Evolutionary conservation across 768 basidiomycete species (phyloP).

Genomic region (Boletellus ananiceps): DNA sequence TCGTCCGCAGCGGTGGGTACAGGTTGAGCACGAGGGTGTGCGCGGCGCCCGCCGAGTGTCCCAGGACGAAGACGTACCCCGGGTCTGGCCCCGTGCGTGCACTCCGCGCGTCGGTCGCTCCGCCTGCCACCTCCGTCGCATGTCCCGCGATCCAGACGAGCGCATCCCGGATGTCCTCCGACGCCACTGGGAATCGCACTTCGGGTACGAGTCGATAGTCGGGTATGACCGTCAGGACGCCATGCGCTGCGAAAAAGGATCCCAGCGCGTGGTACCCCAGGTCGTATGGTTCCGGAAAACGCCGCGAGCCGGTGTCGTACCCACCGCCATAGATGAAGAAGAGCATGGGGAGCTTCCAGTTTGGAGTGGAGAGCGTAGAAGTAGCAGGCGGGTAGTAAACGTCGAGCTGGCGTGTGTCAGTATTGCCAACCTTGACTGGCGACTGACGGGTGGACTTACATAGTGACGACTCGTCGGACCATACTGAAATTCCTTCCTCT

Average conservation of each 20-base stretch:
- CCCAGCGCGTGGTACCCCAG: slow-evolving; percentile 55
- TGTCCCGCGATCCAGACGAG: slow-evolving; percentile 49
- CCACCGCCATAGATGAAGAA: slow-evolving; percentile 70
- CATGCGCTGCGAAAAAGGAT: slow-evolving; percentile 55
- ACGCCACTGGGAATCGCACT: slow-evolving; percentile 54
- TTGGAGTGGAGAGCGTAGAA: slow-evolving; percentile 18
- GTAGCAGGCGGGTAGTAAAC: slow-evolving; percentile 53
- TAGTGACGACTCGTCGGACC: slow-evolving; percentile 42
- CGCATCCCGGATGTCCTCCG: no score
- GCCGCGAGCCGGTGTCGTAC: slow-evolving; percentile 49
- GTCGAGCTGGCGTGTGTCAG: slow-evolving; percentile 45
- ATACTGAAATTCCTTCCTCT: slow-evolving; percentile 59
- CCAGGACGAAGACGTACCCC: slow-evolving; percentile 44
- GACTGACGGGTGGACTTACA: slow-evolving; percentile 7
- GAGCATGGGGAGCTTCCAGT: slow-evolving; percentile 43
- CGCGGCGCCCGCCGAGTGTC: slow-evolving; percentile 59
- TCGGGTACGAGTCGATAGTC: slow-evolving; percentile 64
- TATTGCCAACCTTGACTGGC: neutral
- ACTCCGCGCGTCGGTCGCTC: slow-evolving; percentile 2
- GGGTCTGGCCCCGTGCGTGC: slow-evolving; percentile 33
- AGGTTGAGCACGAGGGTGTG: slow-evolving; percentile 45
- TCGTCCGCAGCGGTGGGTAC: slow-evolving; percentile 25
- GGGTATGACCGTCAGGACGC: slow-evolving; percentile 60
- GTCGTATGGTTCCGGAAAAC: slow-evolving; percentile 41
- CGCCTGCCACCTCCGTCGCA: slow-evolving; percentile 12